Base-by-base conservation (phyloP, 2,329 filamentous ascomycete species). In the Acarospora socialis region DNA sequence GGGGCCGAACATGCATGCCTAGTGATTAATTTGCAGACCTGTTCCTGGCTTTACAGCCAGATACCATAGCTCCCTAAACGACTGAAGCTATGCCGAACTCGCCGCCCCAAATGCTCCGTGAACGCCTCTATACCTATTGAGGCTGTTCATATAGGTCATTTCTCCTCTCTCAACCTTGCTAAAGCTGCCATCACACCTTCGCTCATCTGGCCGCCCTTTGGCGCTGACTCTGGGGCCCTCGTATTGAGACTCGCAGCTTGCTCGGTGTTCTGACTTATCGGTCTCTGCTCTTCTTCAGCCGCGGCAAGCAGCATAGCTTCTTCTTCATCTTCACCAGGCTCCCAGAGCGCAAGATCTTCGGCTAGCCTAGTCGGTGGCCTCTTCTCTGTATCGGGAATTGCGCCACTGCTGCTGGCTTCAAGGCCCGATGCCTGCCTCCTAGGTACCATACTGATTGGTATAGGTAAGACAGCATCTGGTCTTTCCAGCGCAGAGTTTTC, bases 111-210 rank as follows among this genome's bases (percentile, higher is more conserved):
- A n/a, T n/a, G n/a, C n/a, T n/a, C n/a, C n/a, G n/a, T n/a, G n/a
- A n/a, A n/a, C n/a, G n/a, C n/a, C n/a, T n/a, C n/a, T n/a, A n/a
- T n/a, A n/a, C n/a, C n/a, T n/a, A n/a, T n/a, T n/a, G n/a, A n/a
- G n/a, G n/a, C n/a, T n/a, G n/a, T n/a, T n/a, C n/a, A n/a, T n/a
- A 25, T 23, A 18, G 10, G 15, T 44, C 38, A 41, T 27, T 42
- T 33, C 34, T 55, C 51, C 28, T 56, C 48, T 38, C 71, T 56
- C 29, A 75, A 48, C 42, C 64, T 73, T 28, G 61, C 65, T 30
- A 76, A 47, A 4, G 70, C 71, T 18, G 68, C 66, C 55, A 66
- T 62, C 30, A 76, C 63, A 7, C 70, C 70, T 29, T 72, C 68
- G 42, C 60, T 66, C 38, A 73, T 53, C 29, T 63, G 59, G 9